These are phyloP conservation scores for Amanita polypyramis DNA, from an alignment of 768 basidiomycete species.

Conservation along the genomic window DNA sequence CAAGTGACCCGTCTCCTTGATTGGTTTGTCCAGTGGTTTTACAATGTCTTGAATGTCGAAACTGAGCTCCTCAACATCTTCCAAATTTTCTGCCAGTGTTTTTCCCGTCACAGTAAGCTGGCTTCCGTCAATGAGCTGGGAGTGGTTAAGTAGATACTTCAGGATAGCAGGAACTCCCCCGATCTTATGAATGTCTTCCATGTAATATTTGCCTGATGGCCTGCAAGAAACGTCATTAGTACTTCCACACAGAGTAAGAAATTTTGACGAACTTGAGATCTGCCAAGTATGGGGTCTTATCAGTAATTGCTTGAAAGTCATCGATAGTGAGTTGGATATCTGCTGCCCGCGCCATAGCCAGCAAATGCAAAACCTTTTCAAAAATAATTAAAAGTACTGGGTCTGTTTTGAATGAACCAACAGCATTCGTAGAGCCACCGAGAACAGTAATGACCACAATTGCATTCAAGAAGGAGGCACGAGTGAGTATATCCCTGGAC, in stretches of 20 bases:
- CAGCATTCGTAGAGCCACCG: constrained; percentile 85
- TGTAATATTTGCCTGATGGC: constrained; percentile 80
- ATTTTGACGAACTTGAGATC: constrained; percentile 42
- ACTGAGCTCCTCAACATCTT: constrained; percentile 60
- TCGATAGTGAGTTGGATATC: constrained; percentile 66
- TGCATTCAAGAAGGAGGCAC: constrained; percentile 66
- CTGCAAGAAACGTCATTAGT: constrained; percentile 19
- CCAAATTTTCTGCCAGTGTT: constrained; percentile 81
- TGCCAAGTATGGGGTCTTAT: constrained; percentile 78
- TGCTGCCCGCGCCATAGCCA: constrained; percentile 79
- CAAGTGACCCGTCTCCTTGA: constrained; percentile 82
- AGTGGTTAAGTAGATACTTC: constrained; percentile 74
- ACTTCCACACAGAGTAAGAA: neutral
- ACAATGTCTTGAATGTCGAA: constrained; percentile 75
- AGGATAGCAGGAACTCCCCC: constrained; percentile 80
- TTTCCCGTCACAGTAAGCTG: constrained; percentile 88
- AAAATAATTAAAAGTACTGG: neutral
- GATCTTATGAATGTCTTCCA: constrained; percentile 83
- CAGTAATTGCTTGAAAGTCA: constrained; percentile 74
- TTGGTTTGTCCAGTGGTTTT: constrained; percentile 58
- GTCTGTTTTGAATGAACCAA: constrained; percentile 20
- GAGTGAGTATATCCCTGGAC: constrained; percentile 32
- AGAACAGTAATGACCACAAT: constrained; percentile 71
- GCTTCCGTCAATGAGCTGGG: constrained; percentile 68
- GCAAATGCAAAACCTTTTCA: constrained; percentile 63